phyloP scores from a whole-genome alignment of 345 rosid genomes.

The Raphanus sativus region DNA sequence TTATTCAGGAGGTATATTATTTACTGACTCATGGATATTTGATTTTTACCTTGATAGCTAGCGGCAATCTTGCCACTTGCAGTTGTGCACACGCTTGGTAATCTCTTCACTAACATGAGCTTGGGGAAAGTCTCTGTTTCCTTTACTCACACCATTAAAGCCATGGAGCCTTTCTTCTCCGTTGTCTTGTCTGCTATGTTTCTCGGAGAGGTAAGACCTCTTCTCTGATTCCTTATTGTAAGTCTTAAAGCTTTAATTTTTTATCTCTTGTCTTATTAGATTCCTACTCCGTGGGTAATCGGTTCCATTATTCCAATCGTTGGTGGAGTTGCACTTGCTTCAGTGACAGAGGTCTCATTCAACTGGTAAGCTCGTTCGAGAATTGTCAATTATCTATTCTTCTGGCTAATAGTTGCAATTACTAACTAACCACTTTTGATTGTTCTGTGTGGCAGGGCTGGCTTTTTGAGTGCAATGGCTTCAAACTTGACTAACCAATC shows the following conservation, averaged over 20 bases:
- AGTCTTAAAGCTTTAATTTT: neutral
- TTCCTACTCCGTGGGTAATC: constrained; percentile 86
- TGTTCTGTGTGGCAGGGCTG: constrained; percentile 56
- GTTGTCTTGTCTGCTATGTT: constrained; percentile 94
- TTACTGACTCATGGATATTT: constrained; percentile 16
- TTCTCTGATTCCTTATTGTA: neutral
- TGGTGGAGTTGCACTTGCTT: constrained; percentile 97
- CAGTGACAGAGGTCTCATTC: constrained; percentile 86
- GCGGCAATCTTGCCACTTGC: constrained; percentile 86
- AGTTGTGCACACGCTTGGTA: constrained; percentile 80
- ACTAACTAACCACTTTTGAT: neutral
- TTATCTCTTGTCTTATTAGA: constrained; percentile 31
- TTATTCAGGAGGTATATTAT: neutral
- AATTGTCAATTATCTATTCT: neutral
- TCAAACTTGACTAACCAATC: constrained; percentile 85
- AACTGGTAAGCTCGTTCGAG: constrained; percentile 72
- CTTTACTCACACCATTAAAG: constrained; percentile 98
- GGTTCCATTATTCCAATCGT: constrained; percentile 84
- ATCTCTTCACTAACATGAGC: constrained; percentile 95
- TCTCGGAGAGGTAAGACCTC: constrained; percentile 70
- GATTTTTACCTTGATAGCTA: constrained; percentile 50
- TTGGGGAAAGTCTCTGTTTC: constrained; percentile 99
- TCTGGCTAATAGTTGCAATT: neutral
- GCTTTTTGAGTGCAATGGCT: constrained; percentile 92
- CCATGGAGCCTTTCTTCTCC: constrained; percentile 99